These are phyloP conservation scores for Centrapalus pauciflorus DNA, from an alignment of 129 eudicot species.

Conservation along the genomic window DNA sequence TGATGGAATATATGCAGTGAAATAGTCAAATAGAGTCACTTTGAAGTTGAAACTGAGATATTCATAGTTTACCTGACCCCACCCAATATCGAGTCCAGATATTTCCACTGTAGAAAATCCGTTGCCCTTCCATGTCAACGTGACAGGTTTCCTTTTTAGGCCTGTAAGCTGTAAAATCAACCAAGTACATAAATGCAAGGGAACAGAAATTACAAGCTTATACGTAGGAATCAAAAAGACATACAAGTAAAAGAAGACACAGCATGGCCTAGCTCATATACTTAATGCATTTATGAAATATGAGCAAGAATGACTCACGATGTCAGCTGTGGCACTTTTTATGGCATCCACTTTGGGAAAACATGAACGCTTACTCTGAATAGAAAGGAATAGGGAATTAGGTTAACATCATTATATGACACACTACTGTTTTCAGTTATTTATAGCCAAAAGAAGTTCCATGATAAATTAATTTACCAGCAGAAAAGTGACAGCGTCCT, in stretches of 20 bases:
- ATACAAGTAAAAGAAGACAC: background rate
- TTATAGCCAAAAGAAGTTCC: background rate
- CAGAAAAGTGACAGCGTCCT: conserved; percentile 56
- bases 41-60: background rate
- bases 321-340: conserved; percentile 88
- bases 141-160: conserved; percentile 62
- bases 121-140: conserved; percentile 56
- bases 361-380: conserved; percentile 88
- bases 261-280: background rate
- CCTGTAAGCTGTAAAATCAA: conserved; percentile 81
- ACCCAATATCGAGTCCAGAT: conserved; percentile 92
- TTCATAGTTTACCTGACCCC: conserved; percentile 79
- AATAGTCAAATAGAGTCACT: background rate
- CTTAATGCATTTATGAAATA: background rate
- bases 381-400: conserved; percentile 6
- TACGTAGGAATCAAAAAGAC: too few species aligned
- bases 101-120: conserved; percentile 62
- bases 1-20: background rate
- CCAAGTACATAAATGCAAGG: too few species aligned
- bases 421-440: background rate
- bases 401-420: background rate
- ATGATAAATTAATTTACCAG: conserved; percentile 40
- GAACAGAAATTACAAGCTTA: background rate
- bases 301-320: conserved; percentile 55
- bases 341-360: conserved; percentile 91